Evolutionary conservation across 192 early-diverging fungal genomes (phyloP).

Genomic region (Tieghemiomyces parasiticus): DNA sequence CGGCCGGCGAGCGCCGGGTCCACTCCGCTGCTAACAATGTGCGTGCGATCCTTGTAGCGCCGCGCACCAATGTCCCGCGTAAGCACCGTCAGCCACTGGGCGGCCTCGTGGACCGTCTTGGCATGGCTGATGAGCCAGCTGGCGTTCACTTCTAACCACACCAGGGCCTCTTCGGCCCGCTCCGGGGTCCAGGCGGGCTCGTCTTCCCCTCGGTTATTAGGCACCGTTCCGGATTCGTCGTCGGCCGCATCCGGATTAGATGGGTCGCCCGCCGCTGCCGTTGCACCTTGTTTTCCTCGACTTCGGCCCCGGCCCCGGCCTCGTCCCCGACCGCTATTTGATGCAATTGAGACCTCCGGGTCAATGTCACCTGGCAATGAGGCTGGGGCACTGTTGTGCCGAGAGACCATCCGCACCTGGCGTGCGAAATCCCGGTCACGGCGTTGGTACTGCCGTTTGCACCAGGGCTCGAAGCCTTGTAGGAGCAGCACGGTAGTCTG

Average conservation of each 20-base stretch:
- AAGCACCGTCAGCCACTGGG: constrained; percentile 8
- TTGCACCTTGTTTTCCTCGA: background rate
- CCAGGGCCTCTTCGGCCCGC: background rate
- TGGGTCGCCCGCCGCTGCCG: too few species aligned
- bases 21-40: too few species aligned
- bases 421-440: constrained; percentile 5
- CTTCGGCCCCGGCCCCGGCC: background rate
- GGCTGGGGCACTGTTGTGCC: background rate
- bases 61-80: constrained; percentile 7
- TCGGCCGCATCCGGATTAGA: background rate
- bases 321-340: background rate
- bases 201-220: background rate
- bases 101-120: background rate
- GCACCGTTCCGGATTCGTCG: background rate
- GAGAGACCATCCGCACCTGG: background rate
- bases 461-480: constrained; percentile 5
- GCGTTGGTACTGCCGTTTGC: background rate
- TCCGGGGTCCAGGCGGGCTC: background rate
- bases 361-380: background rate
- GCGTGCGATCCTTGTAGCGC: constrained; percentile 11
- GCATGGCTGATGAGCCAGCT: constrained; percentile 9
- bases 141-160: background rate
- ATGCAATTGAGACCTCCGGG: too few species aligned
- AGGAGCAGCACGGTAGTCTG: background rate
- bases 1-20: background rate